Evolutionary conservation across 306 rosid species (phyloP).

Genomic region (Lathyrus aphaca): DNA sequence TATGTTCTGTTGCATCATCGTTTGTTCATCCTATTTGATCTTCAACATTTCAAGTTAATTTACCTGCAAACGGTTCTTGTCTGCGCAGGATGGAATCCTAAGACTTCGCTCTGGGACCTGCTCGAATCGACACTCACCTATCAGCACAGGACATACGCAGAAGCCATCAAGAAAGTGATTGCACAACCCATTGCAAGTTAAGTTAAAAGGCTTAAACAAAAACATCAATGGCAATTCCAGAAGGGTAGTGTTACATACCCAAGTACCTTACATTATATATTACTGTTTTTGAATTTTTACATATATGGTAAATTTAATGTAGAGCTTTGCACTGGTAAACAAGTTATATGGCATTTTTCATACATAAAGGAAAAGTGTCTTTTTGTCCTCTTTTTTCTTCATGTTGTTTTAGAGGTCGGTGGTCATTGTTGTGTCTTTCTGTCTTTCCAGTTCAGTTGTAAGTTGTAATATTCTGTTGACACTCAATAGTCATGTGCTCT

Average conservation of each 20-base stretch:
- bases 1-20: slow-evolving; percentile 18
- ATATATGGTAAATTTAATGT: slow-evolving; percentile 46
- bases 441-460: slow-evolving; percentile 47
- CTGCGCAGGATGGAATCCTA: slow-evolving; percentile 82
- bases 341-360: slow-evolving; percentile 42
- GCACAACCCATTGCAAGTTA: slow-evolving; percentile 77
- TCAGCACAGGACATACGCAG: slow-evolving; percentile 94
- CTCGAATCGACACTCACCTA: slow-evolving; percentile 97
- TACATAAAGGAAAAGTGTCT: slow-evolving; percentile 34
- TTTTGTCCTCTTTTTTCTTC: background rate
- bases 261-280: slow-evolving; percentile 44
- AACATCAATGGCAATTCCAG: slow-evolving; percentile 24
- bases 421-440: slow-evolving; percentile 37
- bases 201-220: slow-evolving; percentile 45
- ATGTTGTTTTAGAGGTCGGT: slow-evolving; percentile 36
- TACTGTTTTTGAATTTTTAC: slow-evolving; percentile 43
- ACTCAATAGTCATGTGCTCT: slow-evolving; percentile 35
- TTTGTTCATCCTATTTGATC: background rate
- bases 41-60: slow-evolving; percentile 13
- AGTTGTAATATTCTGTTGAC: slow-evolving; percentile 52
- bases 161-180: slow-evolving; percentile 75
- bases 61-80: slow-evolving; percentile 20
- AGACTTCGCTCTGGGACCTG: slow-evolving; percentile 90
- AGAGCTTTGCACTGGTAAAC: slow-evolving; percentile 44
- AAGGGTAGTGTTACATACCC: slow-evolving; percentile 38